Evolutionary conservation across 2,329 filamentous ascomycete genomes (phyloP), one percentile per base, ranked within the genome.

Genomic region (Xylariaceae sp.): DNA sequence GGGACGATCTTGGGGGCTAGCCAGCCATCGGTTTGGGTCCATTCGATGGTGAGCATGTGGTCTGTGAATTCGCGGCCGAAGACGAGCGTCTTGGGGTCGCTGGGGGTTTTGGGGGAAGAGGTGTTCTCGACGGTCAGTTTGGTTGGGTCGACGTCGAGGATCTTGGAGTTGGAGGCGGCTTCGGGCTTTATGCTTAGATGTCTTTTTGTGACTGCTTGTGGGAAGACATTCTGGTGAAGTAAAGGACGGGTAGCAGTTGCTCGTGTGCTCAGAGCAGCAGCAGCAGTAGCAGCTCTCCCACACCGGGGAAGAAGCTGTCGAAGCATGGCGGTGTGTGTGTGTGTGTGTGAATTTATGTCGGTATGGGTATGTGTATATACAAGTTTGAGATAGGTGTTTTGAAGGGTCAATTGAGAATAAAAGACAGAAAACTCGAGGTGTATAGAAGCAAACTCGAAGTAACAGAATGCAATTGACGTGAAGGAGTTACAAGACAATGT

Each of bases 21-120:
- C 93, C 93, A 96, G 66, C 91, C 93, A 55, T 87, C 75, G 39
- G 79, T 73, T 49, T 89, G 81, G 44, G 86, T 92, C 93, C 93
- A 98, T 75, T 96, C 90, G 57, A 95, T 79, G 48, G 86, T 84
- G 62, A 97, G 83, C 92, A 98, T 97, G 72, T 97, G 93, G 73
- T 98, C 93, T 94, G 93, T 95, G 69, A 98, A 98, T 40, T 83
- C 85, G 55, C 80, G 80, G 53, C 93, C 93, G 67, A 98, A 98
- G 53, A 97, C 75, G 44, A 98, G 82, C 53, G 94, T 83, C 64
- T 92, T 80, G 12, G 86, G 80, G 43, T 90, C 83, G 52, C 78
- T 75, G 44, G 92, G 74, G 22, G 77, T 66, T 69, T 92, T 93
- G 10, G 92, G 93, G 3, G 77, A 81, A 6, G 74, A 78, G 2